Conservation (phyloP, 2,329 filamentous ascomycete genomes). For the Microdochium trichocladiopsis region DNA sequence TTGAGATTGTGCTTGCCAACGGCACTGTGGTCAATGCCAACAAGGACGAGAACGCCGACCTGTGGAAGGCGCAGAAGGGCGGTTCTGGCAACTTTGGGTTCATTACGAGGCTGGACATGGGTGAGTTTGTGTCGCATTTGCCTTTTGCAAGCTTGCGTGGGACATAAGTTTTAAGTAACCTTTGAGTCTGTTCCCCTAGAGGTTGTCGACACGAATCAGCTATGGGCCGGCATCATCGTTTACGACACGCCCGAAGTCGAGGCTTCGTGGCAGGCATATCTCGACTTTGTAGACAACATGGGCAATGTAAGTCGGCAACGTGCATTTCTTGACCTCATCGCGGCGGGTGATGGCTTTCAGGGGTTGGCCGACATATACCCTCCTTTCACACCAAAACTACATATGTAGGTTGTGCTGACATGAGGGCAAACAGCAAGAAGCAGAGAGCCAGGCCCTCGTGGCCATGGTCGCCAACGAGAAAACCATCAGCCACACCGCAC, state of each 20-base stretch:
- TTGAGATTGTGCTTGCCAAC: conserved; percentile 26
- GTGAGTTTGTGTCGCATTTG: background rate
- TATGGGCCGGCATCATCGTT: conserved; percentile 28
- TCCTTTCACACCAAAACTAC: too few species aligned
- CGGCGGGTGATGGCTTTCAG: too few species aligned
- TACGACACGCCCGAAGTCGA: conserved; percentile 9
- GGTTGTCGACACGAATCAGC: conserved; percentile 5
- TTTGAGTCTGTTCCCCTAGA: too few species aligned
- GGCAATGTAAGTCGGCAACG: background rate
- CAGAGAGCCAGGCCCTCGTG: conserved; percentile 12
- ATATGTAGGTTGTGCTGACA: too few species aligned
- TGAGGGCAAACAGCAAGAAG: too few species aligned
- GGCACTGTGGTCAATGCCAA: conserved; percentile 23
- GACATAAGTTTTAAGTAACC: too few species aligned
- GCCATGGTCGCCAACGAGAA: conserved; percentile 23
- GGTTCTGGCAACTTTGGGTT: conserved; percentile 4
- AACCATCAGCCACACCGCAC: conserved; percentile 18
- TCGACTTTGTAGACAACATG: conserved; percentile 9
- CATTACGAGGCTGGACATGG: conserved; percentile 1
- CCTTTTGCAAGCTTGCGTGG: background rate
- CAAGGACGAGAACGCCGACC: conserved; percentile 27
- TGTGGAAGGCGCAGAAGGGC: conserved; percentile 11
- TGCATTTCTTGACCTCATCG: too few species aligned
- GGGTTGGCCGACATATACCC: too few species aligned
- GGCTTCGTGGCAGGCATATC: conserved; percentile 11